Evolutionary conservation across 2,329 filamentous ascomycete species (phyloP).

Genomic region (Aspergillus spinulosporus): DNA sequence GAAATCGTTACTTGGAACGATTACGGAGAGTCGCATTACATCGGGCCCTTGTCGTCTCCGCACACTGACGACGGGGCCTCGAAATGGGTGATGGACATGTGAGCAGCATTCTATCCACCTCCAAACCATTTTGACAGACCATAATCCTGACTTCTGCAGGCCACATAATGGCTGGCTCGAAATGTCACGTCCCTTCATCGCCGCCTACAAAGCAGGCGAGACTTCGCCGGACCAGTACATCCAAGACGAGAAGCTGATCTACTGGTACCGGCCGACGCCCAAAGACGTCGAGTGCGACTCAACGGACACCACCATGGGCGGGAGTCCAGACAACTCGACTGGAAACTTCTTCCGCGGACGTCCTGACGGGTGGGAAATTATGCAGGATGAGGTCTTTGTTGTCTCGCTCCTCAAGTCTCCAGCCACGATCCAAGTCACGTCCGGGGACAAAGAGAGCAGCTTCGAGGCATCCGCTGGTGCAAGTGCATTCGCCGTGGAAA

Average conservation of each 20-base stretch:
- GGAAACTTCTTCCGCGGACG: constrained; percentile 56
- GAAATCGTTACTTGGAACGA: constrained; percentile 54
- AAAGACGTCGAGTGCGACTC: constrained; percentile 51
- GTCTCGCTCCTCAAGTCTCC: constrained; percentile 52
- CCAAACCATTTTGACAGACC: background rate
- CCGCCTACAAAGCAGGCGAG: constrained; percentile 53
- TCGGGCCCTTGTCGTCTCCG: constrained; percentile 50
- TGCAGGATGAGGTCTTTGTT: constrained; percentile 55
- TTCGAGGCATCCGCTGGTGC: constrained; percentile 52
- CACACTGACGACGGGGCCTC: constrained; percentile 43
- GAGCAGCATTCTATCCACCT: constrained; percentile 14
- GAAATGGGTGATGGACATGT: constrained; percentile 55
- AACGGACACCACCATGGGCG: constrained; percentile 53
- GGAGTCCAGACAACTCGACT: constrained; percentile 45
- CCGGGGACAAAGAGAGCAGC: constrained; percentile 44
- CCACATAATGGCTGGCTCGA: constrained; percentile 57
- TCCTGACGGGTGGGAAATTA: constrained; percentile 52
- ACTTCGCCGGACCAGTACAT: constrained; percentile 41
- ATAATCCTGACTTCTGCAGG: constrained; percentile 27
- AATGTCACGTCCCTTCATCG: constrained; percentile 55
- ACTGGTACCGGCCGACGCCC: constrained; percentile 58
- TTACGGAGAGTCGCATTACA: constrained; percentile 58
- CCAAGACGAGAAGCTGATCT: constrained; percentile 52
- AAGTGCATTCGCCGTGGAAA: constrained; percentile 47
- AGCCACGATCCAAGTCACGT: constrained; percentile 49